Conservation (phyloP, 106 monocot genomes). For the Dioscorea zingiberensis region DNA sequence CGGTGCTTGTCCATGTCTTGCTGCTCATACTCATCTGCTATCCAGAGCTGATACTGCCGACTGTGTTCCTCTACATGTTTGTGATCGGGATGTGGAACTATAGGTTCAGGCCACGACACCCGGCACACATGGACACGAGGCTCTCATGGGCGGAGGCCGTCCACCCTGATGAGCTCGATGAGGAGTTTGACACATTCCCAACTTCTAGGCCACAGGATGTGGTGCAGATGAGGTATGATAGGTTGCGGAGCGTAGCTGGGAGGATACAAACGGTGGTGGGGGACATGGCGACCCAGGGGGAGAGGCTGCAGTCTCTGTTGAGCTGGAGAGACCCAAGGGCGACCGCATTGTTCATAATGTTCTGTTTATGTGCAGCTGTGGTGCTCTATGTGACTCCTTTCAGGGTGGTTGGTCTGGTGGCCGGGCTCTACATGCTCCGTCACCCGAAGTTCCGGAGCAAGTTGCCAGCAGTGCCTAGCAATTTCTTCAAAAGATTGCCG, state of each 20-base stretch:
- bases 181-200: slow-evolving; percentile 15
- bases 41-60: slow-evolving; percentile 18
- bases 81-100: slow-evolving; percentile 17
- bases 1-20: slow-evolving; percentile 16
- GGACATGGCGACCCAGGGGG: slow-evolving; percentile 30
- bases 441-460: slow-evolving; percentile 38
- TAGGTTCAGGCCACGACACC: slow-evolving; percentile 8
- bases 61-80: slow-evolving; percentile 11
- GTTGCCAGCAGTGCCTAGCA: slow-evolving; percentile 35
- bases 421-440: slow-evolving; percentile 17
- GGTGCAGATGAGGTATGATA: slow-evolving; percentile 16
- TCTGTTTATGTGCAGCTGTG: slow-evolving; percentile 16
- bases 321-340: slow-evolving; percentile 28
- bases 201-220: slow-evolving; percentile 1
- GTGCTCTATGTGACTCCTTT: slow-evolving; percentile 22
- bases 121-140: slow-evolving; percentile 18
- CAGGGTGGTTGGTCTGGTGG: slow-evolving; percentile 16
- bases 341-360: slow-evolving; percentile 8
- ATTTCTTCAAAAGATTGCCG: slow-evolving; percentile 44
- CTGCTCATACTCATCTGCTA: slow-evolving; percentile 10
- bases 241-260: slow-evolving; percentile 24
- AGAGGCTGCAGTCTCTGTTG: slow-evolving; percentile 20
- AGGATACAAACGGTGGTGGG: slow-evolving; percentile 27
- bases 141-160: slow-evolving; percentile 13
- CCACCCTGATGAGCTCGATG: slow-evolving; percentile 21